Percentiles rank a stretch among this genome's conserved stretches.
These are phyloP conservation scores for Candida boidinii DNA, from an alignment of 805 yeast genomes.

Conservation along the genomic window DNA sequence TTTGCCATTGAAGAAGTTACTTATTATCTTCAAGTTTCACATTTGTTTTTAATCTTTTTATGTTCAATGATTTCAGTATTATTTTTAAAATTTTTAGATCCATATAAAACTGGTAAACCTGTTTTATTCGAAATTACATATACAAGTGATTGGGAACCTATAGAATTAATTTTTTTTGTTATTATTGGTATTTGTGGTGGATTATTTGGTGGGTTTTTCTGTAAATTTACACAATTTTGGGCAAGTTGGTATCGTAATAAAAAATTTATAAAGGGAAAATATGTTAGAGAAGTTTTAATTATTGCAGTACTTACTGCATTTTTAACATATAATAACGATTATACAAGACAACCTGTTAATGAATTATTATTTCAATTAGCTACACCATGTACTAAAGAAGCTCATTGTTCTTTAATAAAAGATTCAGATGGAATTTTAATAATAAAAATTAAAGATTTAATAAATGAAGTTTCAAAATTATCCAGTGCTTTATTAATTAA, in stretches of 20 bases:
- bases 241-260: conserved; percentile 34
- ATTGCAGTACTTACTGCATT: conserved; percentile 45
- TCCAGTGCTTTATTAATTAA: conserved; percentile 35
- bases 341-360: conserved; percentile 38
- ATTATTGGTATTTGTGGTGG: conserved; percentile 67
- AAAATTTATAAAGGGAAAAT: conserved; percentile 17
- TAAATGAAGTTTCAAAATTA: conserved; percentile 25
- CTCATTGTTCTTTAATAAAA: conserved; percentile 20
- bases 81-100: conserved; percentile 43
- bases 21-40: conserved; percentile 54
- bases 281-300: conserved; percentile 37
- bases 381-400: conserved; percentile 33
- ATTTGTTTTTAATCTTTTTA: conserved; percentile 74
- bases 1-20: conserved; percentile 66
- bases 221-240: conserved; percentile 35
- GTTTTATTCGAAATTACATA: conserved; percentile 53
- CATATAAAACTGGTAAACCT: conserved; percentile 32
- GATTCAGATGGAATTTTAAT: conserved; percentile 12
- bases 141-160: conserved; percentile 60
- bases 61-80: conserved; percentile 69
- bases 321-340: conserved; percentile 40
- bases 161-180: conserved; percentile 66
- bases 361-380: conserved; percentile 43
- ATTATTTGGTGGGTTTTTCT: conserved; percentile 46
- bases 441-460: conserved; percentile 11